Evolutionary conservation across 306 rosid species (phyloP), one percentile per base, ranked within the genome.

Genomic region (Gleditsia sinensis): DNA sequence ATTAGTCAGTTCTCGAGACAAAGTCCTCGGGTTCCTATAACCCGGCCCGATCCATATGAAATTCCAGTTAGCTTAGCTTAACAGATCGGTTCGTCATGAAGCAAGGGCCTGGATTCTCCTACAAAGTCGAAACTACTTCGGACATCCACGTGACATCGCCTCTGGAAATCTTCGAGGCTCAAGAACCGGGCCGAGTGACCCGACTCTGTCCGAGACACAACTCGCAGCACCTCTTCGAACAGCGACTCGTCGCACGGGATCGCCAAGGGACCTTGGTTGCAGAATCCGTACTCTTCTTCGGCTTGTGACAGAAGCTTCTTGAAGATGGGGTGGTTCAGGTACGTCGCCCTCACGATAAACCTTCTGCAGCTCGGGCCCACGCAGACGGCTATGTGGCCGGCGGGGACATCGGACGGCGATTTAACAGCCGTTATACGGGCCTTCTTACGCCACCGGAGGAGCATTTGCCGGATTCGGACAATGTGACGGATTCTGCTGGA

Each of bases 251-350:
- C 91, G 81, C 97, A 94, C 1, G 98, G 98, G 62, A 94, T 83
- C 9, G 82, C 75, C 11, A 94, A 82, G 0, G 96, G 98, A 1
- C 98, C 98, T 9, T 81, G 74, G 87, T 87, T 89, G 42, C 90
- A 71, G 74, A 91, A 94, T 0, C 98, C 98, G 82, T 94, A 94
- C 78, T 94, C 97, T 25, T 94, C 98, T 37, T 91, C 98, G 34
- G 97, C 97, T n/a, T 83, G 67, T 3, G 42, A 58, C 9, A 94
- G 92, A 65, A 94, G 96, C 79, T 74, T 86, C 83, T 82, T 76
- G 88, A 94, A 94, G 81, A 94, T 72, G 3, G 97, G 98, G 70
- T 94, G 98, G 83, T 94, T 94, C 83, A 94, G 79, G 81, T 88
- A 68, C 25, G 86, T 82, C 2, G 97, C 90, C 10, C 88, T 92